phyloP scores from a whole-genome alignment of 768 basidiomycete species.

The Suillus spraguei region DNA sequence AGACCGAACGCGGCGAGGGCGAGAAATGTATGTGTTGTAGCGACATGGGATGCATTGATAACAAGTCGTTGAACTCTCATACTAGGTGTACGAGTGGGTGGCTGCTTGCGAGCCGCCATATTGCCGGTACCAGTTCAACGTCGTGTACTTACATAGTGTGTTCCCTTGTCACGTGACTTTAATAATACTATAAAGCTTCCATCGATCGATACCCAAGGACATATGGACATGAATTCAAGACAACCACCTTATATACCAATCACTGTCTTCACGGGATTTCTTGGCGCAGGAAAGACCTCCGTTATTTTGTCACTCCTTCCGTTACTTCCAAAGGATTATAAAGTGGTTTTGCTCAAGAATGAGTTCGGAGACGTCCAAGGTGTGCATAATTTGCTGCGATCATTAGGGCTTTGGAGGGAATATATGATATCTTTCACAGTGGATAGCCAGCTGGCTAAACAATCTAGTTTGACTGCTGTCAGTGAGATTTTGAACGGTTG shows the following conservation, averaged over 20 bases:
- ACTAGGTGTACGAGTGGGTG: too few species aligned
- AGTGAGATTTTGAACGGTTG: conserved; percentile 97
- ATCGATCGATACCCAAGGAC: background rate
- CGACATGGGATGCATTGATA: too few species aligned
- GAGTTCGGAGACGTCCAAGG: conserved; percentile 96
- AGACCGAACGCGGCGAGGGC: too few species aligned
- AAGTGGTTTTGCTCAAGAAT: conserved; percentile 90
- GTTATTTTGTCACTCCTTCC: conserved; percentile 84
- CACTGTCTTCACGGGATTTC: conserved; percentile 95
- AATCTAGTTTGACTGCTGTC: conserved; percentile 83
- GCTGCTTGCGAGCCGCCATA: too few species aligned
- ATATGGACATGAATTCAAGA: background rate
- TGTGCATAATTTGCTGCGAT: conserved; percentile 26
- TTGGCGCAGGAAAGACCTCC: conserved; percentile 81
- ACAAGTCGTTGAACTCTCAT: too few species aligned
- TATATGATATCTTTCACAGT: conserved; percentile 46
- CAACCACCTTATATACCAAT: conserved; percentile 60
- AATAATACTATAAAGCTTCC: too few species aligned
- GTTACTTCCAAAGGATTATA: conserved; percentile 83
- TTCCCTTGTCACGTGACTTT: too few species aligned
- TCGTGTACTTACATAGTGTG: too few species aligned
- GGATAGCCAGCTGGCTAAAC: conserved; percentile 87
- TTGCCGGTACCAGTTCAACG: too few species aligned
- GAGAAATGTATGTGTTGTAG: too few species aligned
- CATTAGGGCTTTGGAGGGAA: background rate